Evolutionary conservation across 805 yeast genomes (phyloP), one percentile per base, ranked within the genome.

Genomic region (Cyberlindnera amylophila): DNA sequence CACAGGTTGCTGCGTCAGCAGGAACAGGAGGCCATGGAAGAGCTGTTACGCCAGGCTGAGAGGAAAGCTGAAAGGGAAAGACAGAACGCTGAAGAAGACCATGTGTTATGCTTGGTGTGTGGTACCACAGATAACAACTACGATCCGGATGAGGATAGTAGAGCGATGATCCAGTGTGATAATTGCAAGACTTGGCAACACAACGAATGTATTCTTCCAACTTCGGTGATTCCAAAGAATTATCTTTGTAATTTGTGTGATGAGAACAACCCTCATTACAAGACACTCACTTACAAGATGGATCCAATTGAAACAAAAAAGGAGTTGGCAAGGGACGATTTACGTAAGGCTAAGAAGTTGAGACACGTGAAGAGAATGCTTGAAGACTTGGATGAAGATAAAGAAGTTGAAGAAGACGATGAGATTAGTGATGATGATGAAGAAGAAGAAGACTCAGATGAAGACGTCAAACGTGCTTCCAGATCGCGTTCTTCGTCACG

Each of bases 171-270:
- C 21, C 79, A 78, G 53, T 83, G 90, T 61, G 86, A 79, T 21
- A 51, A 62, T 7, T 83, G 90, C 56, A 61, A 70, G 34, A 75
- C 87, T 2, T 83, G 89, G 89, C 89, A 83, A 56, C 90, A 83
- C 55, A 73, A 75, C 26, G 63, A 57, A 41, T 83, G 90, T 59
- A 69, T 81, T 75, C 72, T 81, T 19, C 69, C 63, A 10, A 53
- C 53, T n/a, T 56, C 53, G 17, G 62, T 58, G 26, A 56, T 72
- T 1, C 83, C 85, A 3, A 63, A 71, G 10, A 49, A 54, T 11
- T 81, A 82, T 55, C 49, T 51, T 16, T 82, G 90, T 62, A 71
- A 74, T 52, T 61, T 70, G 18, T 82, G 89, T 59, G 70, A 65
- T 48, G 72, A 75, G 0, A 37, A 50, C 1, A 57, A 51, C 26